Evolutionary conservation across 2,329 filamentous ascomycete species (phyloP).

Genomic region (Alternaria metachromatica): DNA sequence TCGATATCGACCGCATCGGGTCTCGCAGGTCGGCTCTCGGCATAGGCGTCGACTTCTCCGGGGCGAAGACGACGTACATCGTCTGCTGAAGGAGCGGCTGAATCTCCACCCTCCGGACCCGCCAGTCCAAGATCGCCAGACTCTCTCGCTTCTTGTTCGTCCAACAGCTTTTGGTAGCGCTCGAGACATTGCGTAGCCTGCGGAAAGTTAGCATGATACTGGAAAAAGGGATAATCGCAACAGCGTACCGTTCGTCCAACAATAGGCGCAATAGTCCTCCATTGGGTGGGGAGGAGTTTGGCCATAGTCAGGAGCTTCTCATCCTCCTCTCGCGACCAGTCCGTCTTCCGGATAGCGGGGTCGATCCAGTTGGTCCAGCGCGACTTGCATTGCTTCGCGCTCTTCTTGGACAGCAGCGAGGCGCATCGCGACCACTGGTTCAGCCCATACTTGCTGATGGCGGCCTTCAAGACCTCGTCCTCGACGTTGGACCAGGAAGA

Average conservation of each 20-base stretch:
- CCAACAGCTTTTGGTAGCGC: conserved; percentile 93
- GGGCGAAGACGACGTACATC: conserved; percentile 88
- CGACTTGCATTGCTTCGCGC: conserved; percentile 98
- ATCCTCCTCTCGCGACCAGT: conserved; percentile 98
- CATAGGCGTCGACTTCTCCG: conserved; percentile 95
- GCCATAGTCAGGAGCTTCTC: conserved; percentile 96
- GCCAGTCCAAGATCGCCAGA: conserved; percentile 79
- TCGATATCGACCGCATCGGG: conserved; percentile 98
- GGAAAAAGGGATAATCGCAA: background rate
- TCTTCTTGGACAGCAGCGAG: conserved; percentile 94
- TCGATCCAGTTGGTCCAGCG: conserved; percentile 99
- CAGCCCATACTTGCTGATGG: conserved; percentile 52
- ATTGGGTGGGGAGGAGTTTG: conserved; percentile 99
- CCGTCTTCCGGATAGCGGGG: conserved; percentile 96
- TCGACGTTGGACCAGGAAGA: conserved; percentile 64
- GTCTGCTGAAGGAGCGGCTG: conserved; percentile 86
- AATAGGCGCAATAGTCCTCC: conserved; percentile 96
- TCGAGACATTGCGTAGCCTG: conserved; percentile 91
- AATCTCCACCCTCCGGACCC: conserved; percentile 86
- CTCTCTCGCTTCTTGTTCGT: conserved; percentile 92
- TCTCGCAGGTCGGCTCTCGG: conserved; percentile 92
- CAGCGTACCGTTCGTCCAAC: conserved; percentile 76
- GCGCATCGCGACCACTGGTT: conserved; percentile 96
- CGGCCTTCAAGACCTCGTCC: conserved; percentile 96
- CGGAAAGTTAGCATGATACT: background rate